Evolutionary conservation across 2,329 filamentous ascomycete species (phyloP), one percentile per base, ranked within the genome.

Genomic region (Arthroderma sp.): DNA sequence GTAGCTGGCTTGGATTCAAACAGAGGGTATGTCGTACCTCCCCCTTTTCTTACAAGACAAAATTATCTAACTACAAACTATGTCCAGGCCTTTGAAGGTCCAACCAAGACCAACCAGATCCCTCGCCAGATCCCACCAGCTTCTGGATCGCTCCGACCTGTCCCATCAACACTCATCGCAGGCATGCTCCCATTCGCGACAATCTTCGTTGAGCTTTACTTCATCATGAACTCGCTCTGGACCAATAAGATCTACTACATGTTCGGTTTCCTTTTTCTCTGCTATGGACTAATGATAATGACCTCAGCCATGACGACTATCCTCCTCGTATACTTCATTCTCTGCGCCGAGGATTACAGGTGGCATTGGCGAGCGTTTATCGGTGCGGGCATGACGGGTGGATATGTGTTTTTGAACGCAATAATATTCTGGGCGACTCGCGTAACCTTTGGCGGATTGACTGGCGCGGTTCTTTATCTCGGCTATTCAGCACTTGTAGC

Each of bases 231-330:
- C 68, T 94, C 86, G 28, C 89, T 98, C 61, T 98, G 91, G 91
- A 94, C 93, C 66, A 89, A 82, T 70, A 86, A 91, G 66, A 91
- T 98, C 53, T 98, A 98, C 73, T 98, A 98, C 75, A 98, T 98
- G 91, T 98, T 98, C 58, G 91, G 91, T 22, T 98, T 98, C 74
- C 71, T 98, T 32, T 98, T 98, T 73, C 75, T 98, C 46, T 95
- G 88, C 73, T 98, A 94, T 59, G 88, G 85, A 7, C 76, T 98
- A 41, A 95, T 98, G 87, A 86, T 96, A 55, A 83, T 94, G 56
- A 96, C 91, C 1, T 87, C 83, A 48, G 89, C 89, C 0, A 82
- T 88, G 1, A 89, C 93, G 36, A 96, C 91, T 1, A 81, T 96
- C 6, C 71, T 98, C 11, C 82, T 96, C 74, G 85, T 95, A 0